Percentiles rank a stretch among this genome's conserved stretches.
These are phyloP conservation scores for Suillus discolor DNA, from an alignment of 768 basidiomycete genomes.

Conservation along the genomic window DNA sequence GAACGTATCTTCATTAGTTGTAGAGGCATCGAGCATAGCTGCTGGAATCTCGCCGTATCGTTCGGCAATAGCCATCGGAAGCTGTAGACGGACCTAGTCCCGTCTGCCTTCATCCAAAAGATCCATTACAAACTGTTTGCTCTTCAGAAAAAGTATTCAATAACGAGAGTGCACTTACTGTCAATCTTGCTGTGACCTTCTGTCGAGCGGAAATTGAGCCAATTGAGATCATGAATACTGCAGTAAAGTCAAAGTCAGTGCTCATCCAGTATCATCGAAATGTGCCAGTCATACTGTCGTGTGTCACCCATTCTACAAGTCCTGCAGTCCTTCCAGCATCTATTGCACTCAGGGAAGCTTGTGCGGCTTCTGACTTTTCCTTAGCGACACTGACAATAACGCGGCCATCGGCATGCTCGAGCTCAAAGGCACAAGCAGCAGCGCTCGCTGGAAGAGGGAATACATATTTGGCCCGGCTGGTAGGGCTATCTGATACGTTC, in stretches of 20 bases:
- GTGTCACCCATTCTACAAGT: conserved; percentile 50
- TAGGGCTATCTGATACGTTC: conserved; percentile 40
- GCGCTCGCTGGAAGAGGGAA: conserved; percentile 61
- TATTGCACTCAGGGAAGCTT: conserved; percentile 43
- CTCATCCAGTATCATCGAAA: neutral
- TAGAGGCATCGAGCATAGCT: conserved; percentile 34
- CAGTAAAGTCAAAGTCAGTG: neutral
- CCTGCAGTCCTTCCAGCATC: conserved; percentile 43
- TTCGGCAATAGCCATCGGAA: conserved; percentile 51
- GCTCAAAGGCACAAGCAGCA: conserved; percentile 56
- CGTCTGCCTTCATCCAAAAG: conserved; percentile 50
- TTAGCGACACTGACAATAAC: conserved; percentile 48
- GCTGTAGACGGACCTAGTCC: conserved; percentile 54
- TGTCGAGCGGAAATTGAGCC: conserved; percentile 50
- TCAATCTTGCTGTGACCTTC: conserved; percentile 43
- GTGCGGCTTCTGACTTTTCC: conserved; percentile 46
- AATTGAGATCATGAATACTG: conserved; percentile 62
- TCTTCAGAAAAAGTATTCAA: neutral
- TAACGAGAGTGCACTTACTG: conserved; percentile 35
- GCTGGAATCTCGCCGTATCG: conserved; percentile 54
- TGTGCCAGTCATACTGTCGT: conserved; percentile 46
- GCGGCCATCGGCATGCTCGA: conserved; percentile 46
- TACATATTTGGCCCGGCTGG: conserved; percentile 51
- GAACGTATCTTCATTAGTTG: conserved; percentile 35
- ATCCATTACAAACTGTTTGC: conserved; percentile 50